Evolutionary conservation across 140 eudicot species (phyloP).

Genomic region (Senecio squalidus): DNA sequence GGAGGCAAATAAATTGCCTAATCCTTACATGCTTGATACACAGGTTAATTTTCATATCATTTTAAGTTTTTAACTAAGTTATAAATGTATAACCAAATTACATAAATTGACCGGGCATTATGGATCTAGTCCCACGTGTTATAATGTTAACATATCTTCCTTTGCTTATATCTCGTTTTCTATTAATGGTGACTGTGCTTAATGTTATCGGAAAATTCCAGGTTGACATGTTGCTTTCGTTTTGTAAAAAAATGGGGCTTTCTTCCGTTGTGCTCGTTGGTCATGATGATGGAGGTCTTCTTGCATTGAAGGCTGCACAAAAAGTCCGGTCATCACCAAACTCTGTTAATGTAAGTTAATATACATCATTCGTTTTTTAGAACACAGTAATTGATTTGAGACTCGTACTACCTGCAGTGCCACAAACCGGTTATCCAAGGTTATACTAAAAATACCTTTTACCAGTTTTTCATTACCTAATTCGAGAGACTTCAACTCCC

Average conservation of each 20-base stretch:
- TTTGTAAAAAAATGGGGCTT: slow-evolving; percentile 79
- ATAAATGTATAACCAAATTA: too few relatives aligned
- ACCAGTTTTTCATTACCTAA: not conserved
- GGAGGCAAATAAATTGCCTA: slow-evolving; percentile 76
- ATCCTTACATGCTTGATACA: slow-evolving; percentile 91
- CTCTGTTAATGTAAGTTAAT: slow-evolving; percentile 53
- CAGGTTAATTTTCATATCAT: slow-evolving; percentile 53
- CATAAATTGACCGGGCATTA: too few relatives aligned
- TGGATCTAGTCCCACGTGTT: too few relatives aligned
- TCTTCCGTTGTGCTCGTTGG: slow-evolving; percentile 91
- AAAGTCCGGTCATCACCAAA: slow-evolving; percentile 47
- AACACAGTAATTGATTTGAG: too few relatives aligned
- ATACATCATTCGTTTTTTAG: too few relatives aligned
- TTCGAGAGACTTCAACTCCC: not conserved
- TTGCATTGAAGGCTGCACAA: slow-evolving; percentile 83
- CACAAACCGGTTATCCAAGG: not conserved
- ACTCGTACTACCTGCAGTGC: too few relatives aligned
- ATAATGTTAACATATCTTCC: not conserved
- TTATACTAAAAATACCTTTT: not conserved
- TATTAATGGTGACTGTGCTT: not conserved
- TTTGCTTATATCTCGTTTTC: not conserved
- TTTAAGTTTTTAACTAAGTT: not conserved
- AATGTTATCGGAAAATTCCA: slow-evolving; percentile 19
- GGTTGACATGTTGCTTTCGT: slow-evolving; percentile 89
- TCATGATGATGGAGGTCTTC: slow-evolving; percentile 97